Conservation (phyloP, 1,284 basidiomycete genomes). For the Phellopilus nigrolimitatus region DNA sequence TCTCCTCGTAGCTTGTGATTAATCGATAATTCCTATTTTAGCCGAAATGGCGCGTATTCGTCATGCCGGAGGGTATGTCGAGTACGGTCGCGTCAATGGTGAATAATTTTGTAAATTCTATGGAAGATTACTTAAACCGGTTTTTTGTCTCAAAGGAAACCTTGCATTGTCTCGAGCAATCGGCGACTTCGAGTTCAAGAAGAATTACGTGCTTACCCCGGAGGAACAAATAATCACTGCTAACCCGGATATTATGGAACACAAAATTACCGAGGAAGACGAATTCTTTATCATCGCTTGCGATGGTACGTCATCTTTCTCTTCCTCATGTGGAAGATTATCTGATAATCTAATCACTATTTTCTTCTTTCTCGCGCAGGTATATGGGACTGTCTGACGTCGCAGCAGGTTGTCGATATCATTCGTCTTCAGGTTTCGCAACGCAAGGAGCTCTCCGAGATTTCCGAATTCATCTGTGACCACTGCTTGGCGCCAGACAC, state of each 20-base stretch:
- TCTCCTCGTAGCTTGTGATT: constrained; percentile 7
- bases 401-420: constrained; percentile 91
- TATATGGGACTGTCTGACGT: constrained; percentile 97
- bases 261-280: constrained; percentile 82
- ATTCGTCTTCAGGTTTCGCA: constrained; percentile 81
- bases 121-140: neutral
- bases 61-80: constrained; percentile 94
- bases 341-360: constrained; percentile 1
- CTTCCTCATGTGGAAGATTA: neutral
- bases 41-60: constrained; percentile 86
- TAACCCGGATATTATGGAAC: constrained; percentile 86
- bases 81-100: constrained; percentile 98
- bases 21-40: constrained; percentile 29
- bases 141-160: constrained; percentile 61
- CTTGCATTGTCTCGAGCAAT: constrained; percentile 93
- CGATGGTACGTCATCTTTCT: constrained; percentile 63
- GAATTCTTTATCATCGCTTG: constrained; percentile 97
- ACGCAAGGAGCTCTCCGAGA: constrained; percentile 74
- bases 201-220: constrained; percentile 75
- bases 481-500: constrained; percentile 94
- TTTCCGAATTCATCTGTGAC: constrained; percentile 89
- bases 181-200: constrained; percentile 99
- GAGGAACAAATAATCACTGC: constrained; percentile 96
- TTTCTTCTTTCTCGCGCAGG: constrained; percentile 43
- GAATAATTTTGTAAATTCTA: constrained; percentile 26